phyloP scores from a whole-genome alignment of 2,329 filamentous ascomycete genomes.

The Mycogone perniciosa region DNA sequence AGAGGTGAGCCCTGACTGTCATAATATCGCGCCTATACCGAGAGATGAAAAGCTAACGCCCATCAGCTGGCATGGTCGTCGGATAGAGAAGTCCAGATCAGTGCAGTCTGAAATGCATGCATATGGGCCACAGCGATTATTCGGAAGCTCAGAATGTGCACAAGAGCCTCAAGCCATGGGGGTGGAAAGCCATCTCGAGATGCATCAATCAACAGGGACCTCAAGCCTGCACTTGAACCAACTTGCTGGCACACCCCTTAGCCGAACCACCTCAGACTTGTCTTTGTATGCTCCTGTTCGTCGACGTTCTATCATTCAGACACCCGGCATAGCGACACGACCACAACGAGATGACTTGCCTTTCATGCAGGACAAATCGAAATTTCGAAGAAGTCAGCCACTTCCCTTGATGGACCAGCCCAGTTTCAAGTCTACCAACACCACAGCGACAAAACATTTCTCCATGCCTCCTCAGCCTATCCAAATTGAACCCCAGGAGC shows the following conservation, averaged over 20 bases:
- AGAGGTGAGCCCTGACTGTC: constrained; percentile 12
- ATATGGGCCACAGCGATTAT: constrained; percentile 7
- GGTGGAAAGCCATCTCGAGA: constrained; percentile 3
- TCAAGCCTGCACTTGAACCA: background rate
- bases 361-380: constrained; percentile 23
- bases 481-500: constrained; percentile 15
- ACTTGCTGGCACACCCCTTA: constrained; percentile 16
- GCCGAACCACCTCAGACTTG: constrained; percentile 34
- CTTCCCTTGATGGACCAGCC: constrained; percentile 10
- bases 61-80: constrained; percentile 10
- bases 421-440: background rate
- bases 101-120: constrained; percentile 4
- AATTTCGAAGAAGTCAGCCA: constrained; percentile 33
- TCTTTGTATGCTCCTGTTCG: constrained; percentile 43
- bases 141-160: constrained; percentile 7
- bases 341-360: constrained; percentile 18
- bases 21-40: background rate
- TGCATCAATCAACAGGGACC: constrained; percentile 2
- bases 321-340: constrained; percentile 45
- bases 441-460: constrained; percentile 21
- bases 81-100: constrained; percentile 4
- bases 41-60: background rate
- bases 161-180: constrained; percentile 8
- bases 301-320: constrained; percentile 42
- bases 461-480: constrained; percentile 27